Evolutionary conservation across 1,284 basidiomycete species (phyloP).

Genomic region (Papiliotrema terrestris): DNA sequence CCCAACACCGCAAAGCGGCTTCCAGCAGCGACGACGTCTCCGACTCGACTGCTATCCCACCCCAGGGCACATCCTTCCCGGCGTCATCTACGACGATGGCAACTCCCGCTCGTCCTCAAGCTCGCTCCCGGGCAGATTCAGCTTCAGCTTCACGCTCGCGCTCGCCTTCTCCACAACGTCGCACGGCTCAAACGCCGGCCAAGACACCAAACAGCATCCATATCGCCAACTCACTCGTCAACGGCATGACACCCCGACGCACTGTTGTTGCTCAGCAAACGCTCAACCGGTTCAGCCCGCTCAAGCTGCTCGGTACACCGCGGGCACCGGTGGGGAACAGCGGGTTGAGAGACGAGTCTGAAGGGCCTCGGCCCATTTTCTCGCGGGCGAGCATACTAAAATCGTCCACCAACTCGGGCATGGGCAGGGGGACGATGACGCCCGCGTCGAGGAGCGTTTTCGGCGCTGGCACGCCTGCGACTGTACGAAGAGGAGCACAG

Average conservation of each 20-base stretch:
- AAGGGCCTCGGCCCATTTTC: conserved; percentile 20
- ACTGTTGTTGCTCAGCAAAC: background rate
- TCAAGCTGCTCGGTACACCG: conserved; percentile 32
- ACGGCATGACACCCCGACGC: conserved; percentile 26
- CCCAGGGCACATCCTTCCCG: background rate
- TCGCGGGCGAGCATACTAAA: conserved; percentile 5
- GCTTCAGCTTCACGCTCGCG: too few species aligned
- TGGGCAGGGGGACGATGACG: background rate
- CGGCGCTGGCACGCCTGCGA: background rate
- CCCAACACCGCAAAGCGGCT: conserved; percentile 17
- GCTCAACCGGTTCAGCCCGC: conserved; percentile 31
- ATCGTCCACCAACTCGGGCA: background rate
- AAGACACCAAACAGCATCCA: conserved; percentile 20
- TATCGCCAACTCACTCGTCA: conserved; percentile 35
- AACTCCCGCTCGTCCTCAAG: background rate
- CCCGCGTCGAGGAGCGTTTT: background rate
- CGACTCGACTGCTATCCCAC: conserved; percentile 1
- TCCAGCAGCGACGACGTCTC: conserved; percentile 3
- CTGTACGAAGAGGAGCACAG: background rate
- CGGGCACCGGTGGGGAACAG: conserved; percentile 14
- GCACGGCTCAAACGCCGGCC: conserved; percentile 12
- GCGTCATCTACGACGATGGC: background rate
- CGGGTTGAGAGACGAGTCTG: conserved; percentile 9
- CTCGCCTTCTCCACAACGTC: background rate
- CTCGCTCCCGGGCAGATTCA: too few species aligned